phyloP scores from a whole-genome alignment of 805 yeast species.

The Hanseniaspora jakobsenii region DNA sequence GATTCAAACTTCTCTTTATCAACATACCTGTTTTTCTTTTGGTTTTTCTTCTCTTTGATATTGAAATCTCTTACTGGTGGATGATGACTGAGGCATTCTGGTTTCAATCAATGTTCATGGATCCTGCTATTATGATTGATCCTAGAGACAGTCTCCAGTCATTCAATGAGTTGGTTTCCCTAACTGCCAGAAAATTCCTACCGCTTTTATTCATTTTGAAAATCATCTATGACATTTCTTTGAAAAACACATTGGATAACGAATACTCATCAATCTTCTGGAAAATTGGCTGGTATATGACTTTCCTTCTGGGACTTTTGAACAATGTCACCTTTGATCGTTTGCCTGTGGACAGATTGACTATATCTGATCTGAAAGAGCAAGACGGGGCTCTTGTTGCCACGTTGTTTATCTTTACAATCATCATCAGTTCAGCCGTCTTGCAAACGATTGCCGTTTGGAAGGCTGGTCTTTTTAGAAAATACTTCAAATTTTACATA shows the following conservation, averaged over 20 bases:
- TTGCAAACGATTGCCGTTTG: conserved; percentile 71
- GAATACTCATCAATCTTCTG: conserved; percentile 29
- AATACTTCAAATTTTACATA: conserved; percentile 45
- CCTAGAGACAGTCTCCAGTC: conserved; percentile 38
- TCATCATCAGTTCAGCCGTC: conserved; percentile 43
- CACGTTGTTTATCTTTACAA: conserved; percentile 37
- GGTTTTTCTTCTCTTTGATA: conserved; percentile 39
- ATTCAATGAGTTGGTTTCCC: conserved; percentile 51
- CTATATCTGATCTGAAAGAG: conserved; percentile 52
- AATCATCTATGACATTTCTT: conserved; percentile 52
- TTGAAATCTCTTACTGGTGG: conserved; percentile 49
- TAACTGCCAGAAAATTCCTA: conserved; percentile 60
- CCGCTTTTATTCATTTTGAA: conserved; percentile 64
- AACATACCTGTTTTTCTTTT: conserved; percentile 57
- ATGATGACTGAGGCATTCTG: conserved; percentile 59
- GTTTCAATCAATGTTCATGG: conserved; percentile 65
- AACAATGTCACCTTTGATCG: conserved; percentile 83
- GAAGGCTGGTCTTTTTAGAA: conserved; percentile 58
- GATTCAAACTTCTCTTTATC: conserved; percentile 42
- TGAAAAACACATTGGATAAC: conserved; percentile 36
- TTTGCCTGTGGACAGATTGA: conserved; percentile 76
- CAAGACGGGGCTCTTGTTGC: conserved; percentile 72
- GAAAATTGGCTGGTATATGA: conserved; percentile 52
- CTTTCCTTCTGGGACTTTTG: conserved; percentile 72
- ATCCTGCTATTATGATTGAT: conserved; percentile 60